phyloP scores from a whole-genome alignment of 371 early-diverging fungal species.

The Circinella umbellata region DNA sequence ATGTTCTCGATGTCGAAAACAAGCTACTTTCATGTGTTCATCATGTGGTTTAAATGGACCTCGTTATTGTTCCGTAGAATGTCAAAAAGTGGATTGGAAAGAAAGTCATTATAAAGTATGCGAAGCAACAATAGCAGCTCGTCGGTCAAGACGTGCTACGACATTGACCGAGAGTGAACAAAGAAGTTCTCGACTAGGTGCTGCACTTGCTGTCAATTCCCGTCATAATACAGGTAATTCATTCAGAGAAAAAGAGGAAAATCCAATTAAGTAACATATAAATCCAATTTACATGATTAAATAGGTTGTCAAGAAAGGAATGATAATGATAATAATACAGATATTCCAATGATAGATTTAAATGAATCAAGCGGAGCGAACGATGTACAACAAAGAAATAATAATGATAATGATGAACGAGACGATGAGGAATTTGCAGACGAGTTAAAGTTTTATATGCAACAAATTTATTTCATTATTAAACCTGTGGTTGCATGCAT shows the following conservation, averaged over 20 bases:
- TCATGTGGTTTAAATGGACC: constrained; percentile 56
- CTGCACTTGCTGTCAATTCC: constrained; percentile 6
- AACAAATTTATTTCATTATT: constrained; percentile 81
- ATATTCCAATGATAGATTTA: constrained; percentile 19
- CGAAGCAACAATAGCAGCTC: constrained; percentile 36
- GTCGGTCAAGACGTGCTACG: constrained; percentile 23
- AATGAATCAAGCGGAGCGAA: not conserved
- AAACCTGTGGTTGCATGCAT: constrained; percentile 82
- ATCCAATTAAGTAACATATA: not conserved
- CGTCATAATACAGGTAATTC: not conserved
- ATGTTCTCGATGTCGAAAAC: constrained; percentile 48
- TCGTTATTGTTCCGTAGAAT: constrained; percentile 72
- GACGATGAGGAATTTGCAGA: constrained; percentile 45
- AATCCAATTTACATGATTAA: not conserved
- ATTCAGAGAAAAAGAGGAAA: not conserved
- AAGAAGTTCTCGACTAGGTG: constrained; percentile 19
- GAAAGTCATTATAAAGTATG: constrained; percentile 55
- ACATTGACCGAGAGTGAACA: constrained; percentile 15
- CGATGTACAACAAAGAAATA: constrained; percentile 10
- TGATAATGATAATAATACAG: not conserved
- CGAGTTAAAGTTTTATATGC: constrained; percentile 77
- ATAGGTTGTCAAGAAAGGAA: not conserved
- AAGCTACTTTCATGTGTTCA: constrained; percentile 67
- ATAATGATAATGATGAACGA: constrained; percentile 30
- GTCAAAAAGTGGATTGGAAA: constrained; percentile 73